phyloP scores from a whole-genome alignment of 2,329 filamentous ascomycete genomes.

The Aotearoamyces nothofagi region DNA sequence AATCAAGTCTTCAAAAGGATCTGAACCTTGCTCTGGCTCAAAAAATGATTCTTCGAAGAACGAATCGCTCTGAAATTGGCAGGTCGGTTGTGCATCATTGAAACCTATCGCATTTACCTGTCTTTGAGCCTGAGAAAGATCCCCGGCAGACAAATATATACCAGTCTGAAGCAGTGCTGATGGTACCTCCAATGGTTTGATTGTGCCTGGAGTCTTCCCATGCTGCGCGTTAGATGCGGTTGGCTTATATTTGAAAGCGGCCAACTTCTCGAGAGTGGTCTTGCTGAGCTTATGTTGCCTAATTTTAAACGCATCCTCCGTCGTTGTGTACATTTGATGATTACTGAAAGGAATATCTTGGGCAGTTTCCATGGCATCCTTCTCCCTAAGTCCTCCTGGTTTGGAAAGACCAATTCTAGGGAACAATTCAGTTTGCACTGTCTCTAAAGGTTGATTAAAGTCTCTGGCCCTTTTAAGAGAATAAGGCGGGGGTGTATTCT shows the following conservation, averaged over 20 bases:
- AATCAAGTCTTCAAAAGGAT: too few species aligned
- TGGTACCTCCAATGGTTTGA: too few species aligned
- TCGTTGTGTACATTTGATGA: slow-evolving; percentile 14
- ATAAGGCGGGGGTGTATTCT: neutral
- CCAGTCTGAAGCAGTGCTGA: too few species aligned
- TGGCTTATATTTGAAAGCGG: slow-evolving; percentile 7
- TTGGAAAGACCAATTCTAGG: slow-evolving; percentile 12
- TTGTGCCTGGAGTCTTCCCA: neutral
- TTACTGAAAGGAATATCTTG: slow-evolving; percentile 8
- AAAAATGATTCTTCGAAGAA: too few species aligned
- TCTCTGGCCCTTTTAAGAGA: neutral
- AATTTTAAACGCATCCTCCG: slow-evolving; percentile 13
- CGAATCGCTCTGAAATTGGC: too few species aligned
- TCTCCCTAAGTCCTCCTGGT: slow-evolving; percentile 6
- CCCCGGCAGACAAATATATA: too few species aligned
- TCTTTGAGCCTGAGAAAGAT: too few species aligned
- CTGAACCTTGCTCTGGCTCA: too few species aligned
- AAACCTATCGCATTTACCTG: too few species aligned
- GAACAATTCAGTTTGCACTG: slow-evolving; percentile 9
- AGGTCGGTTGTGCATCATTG: too few species aligned
- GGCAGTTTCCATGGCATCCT: too few species aligned
- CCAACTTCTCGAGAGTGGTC: slow-evolving; percentile 16
- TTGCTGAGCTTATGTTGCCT: slow-evolving; percentile 6
- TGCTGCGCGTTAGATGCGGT: slow-evolving; percentile 1
- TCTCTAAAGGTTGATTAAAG: neutral